Evolutionary conservation across 352 stramenopile species (phyloP), one percentile per base, ranked within the genome.

Genomic region (Phytophthora parvispora): DNA sequence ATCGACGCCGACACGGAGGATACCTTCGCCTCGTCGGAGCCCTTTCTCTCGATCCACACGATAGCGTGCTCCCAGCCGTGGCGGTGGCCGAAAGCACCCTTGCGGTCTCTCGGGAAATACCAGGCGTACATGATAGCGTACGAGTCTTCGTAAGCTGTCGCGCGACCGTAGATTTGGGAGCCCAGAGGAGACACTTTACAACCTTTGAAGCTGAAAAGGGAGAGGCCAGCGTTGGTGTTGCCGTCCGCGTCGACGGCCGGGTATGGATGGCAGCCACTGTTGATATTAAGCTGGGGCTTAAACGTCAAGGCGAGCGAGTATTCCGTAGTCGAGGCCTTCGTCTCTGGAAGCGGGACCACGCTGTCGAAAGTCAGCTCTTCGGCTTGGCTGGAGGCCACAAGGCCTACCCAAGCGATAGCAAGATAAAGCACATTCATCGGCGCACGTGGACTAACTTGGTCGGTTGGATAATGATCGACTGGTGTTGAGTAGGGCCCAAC

Each of bases 61-160:
- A 72, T 66, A 22, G 12, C 38, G 28, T 62, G 55, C 25, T 69
- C 62, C 62, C 53, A 71, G 6, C 18, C 49, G 25, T 71, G 64
- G 6, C 64, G 48, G 36, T 60, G 47, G 31, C 55, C 55, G 15
- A 64, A 45, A 31, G 25, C 12, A 3, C 32, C 55, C 20, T 29
- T 59, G 24, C 55, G 55, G 29, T 72, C 64, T 67, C 64, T 67
- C 8, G 64, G 64, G 40, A 72, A 72, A 16, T 72, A 72, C 53
- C 57, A 61, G 3, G 64, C 40, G 25, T 72, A 72, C 64, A 72
- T 61, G 64, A 72, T 67, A 24, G 64, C 65, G 16, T 63, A 73
- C 18, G 25, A 67, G 28, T 58, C 59, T 25, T 64, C 40, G 45
- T 64, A 73, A 0, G 36, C 47, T 9, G 45, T 45, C 3, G 58